Base-by-base conservation (phyloP, 2,329 filamentous ascomycete species). In the Ascochyta rabiei region DNA sequence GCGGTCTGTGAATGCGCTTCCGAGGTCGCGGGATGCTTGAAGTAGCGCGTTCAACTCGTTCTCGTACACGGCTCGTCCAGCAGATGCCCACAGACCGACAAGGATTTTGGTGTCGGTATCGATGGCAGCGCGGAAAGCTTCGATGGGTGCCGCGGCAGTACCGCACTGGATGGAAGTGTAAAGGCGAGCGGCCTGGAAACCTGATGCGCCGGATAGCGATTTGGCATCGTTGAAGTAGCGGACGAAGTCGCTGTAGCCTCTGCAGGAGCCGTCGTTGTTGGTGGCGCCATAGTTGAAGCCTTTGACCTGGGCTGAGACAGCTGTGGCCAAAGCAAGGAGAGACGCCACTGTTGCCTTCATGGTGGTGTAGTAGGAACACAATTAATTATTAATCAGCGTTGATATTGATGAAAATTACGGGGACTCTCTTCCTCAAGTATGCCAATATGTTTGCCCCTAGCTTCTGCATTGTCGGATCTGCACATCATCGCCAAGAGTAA, bases 81-180 rank as follows among this genome's bases (percentile, higher is more conserved):
- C 88, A 0, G 89, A 93, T 12, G 86, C 85, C 92, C 92, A 96
- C 31, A 96, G 79, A 63, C 91, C 91, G 12, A 96, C 84, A 15
- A 96, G 84, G 24, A 96, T 83, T 37, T 83, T 81, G 2, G 90
- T 95, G 66, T 90, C 83, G 57, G 96, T 90, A 64, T 82, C 79
- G 68, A 88, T 91, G 65, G 85, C 83, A 19, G 81, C 80, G n/a
- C 49, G 54, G 55, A 63, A 66, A 21, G 65, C 65, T n/a, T 57
- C 57, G 19, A 68, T 68, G 21, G 64, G 64, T 1, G 61, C 49
- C 73, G 82, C 86, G 59, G 82, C 75, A 4, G 87, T 87, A 60
- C 85, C 86, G 26, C 76, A 84, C 81, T 91, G 88, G 38, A 89
- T 80, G 79, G 85, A 90, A 61, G 88, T 91, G 77, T 88, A 91